Percentiles rank a stretch among this genome's conserved stretches.
Evolutionary conservation across 2,329 filamentous ascomycete species (phyloP).

Genomic region (Fusarium sterilihyphosum): DNA sequence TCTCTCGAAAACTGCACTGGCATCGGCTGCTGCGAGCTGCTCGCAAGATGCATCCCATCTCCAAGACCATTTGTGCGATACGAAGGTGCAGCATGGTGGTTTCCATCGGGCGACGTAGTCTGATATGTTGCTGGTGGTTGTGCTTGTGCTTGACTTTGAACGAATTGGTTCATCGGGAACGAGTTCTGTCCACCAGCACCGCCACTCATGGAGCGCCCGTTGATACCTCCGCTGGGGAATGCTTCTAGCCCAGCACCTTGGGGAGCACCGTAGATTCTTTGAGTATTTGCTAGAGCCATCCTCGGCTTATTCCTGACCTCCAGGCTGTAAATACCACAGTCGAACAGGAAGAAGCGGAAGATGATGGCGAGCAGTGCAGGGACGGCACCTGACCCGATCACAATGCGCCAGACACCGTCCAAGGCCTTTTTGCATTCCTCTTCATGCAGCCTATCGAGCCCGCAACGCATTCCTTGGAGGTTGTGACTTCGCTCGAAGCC

Average conservation of each 20-base stretch:
- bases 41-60: conserved; percentile 37
- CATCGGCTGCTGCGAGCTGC: conserved; percentile 49
- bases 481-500: conserved; percentile 55
- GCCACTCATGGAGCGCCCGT: conserved; percentile 30
- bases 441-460: conserved; percentile 56
- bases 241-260: conserved; percentile 29
- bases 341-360: conserved; percentile 73
- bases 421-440: conserved; percentile 58
- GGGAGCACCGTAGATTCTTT: conserved; percentile 63
- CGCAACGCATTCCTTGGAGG: conserved; percentile 58
- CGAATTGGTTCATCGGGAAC: conserved; percentile 35
- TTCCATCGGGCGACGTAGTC: conserved; percentile 38
- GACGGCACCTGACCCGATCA: conserved; percentile 72
- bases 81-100: conserved; percentile 26
- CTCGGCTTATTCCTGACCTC: conserved; percentile 71
- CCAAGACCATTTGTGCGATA: conserved; percentile 35
- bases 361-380: conserved; percentile 71
- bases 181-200: conserved; percentile 18
- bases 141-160: conserved; percentile 14
- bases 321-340: conserved; percentile 72
- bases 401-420: conserved; percentile 73
- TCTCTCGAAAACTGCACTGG: conserved; percentile 60
- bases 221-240: conserved; percentile 21
- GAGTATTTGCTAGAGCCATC: conserved; percentile 68
- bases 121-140: conserved; percentile 26